phyloP scores from a whole-genome alignment of 1,139 yeast species.

The Diutina rugosa region DNA sequence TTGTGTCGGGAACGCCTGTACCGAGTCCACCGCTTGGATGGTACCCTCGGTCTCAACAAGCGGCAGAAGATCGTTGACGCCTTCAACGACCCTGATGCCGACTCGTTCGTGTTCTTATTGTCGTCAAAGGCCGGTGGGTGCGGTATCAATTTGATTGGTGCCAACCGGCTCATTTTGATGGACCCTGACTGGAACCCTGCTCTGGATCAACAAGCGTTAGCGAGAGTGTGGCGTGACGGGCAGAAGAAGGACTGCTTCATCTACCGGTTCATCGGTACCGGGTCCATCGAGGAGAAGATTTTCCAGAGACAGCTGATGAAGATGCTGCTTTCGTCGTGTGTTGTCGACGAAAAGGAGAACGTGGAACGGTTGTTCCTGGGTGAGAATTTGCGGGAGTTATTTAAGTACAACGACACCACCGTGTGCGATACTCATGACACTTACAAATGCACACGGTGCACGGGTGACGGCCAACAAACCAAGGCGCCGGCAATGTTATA shows the following conservation, averaged over 20 bases:
- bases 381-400: constrained; percentile 65
- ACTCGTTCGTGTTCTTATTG: constrained; percentile 76
- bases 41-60: constrained; percentile 83
- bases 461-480: constrained; percentile 39
- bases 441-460: constrained; percentile 77
- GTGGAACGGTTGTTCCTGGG: constrained; percentile 86
- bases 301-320: constrained; percentile 97
- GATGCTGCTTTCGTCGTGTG: constrained; percentile 84
- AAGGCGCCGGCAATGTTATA: constrained; percentile 84
- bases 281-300: constrained; percentile 92
- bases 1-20: constrained; percentile 68
- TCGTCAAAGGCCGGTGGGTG: constrained; percentile 99
- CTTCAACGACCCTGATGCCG: constrained; percentile 82
- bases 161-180: constrained; percentile 73
- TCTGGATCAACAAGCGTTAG: constrained; percentile 94
- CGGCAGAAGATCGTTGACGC: constrained; percentile 86
- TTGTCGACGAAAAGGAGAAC: constrained; percentile 91
- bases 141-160: constrained; percentile 94
- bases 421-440: constrained; percentile 89
- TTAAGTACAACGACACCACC: constrained; percentile 57
- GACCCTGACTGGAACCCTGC: constrained; percentile 99
- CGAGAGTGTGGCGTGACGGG: constrained; percentile 98
- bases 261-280: constrained; percentile 85
- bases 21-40: constrained; percentile 80
- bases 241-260: constrained; percentile 95